Evolutionary conservation across 2,329 filamentous ascomycete genomes (phyloP).

Genomic region (Chrysosphaeria jannelii): DNA sequence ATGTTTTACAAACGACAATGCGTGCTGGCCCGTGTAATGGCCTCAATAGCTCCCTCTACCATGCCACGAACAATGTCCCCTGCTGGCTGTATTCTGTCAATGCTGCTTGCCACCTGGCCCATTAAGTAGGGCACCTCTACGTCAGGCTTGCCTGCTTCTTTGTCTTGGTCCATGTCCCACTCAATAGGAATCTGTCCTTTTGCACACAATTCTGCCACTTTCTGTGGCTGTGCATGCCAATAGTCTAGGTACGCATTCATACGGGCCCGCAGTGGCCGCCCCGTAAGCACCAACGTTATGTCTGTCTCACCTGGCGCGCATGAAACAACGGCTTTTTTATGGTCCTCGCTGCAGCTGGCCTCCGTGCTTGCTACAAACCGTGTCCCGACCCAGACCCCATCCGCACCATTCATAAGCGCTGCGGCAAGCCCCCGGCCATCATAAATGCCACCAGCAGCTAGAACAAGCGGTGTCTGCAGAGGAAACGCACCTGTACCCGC

Average conservation of each 20-base stretch:
- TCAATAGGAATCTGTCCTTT: slow-evolving; percentile 53
- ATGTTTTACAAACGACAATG: too few species aligned
- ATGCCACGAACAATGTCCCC: slow-evolving; percentile 69
- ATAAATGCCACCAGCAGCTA: slow-evolving; percentile 68
- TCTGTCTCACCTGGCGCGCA: slow-evolving; percentile 55
- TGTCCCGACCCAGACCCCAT: slow-evolving; percentile 82
- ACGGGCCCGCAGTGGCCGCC: slow-evolving; percentile 50
- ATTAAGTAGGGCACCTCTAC: slow-evolving; percentile 71
- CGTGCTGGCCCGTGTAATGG: too few species aligned
- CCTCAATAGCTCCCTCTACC: slow-evolving; percentile 52
- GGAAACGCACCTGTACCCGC: slow-evolving; percentile 1
- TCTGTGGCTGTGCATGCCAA: slow-evolving; percentile 51
- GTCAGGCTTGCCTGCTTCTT: slow-evolving; percentile 24
- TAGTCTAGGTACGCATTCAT: slow-evolving; percentile 56
- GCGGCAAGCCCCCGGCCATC: slow-evolving; percentile 58
- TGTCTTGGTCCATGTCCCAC: slow-evolving; percentile 36
- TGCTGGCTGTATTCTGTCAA: slow-evolving; percentile 52
- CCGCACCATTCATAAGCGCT: slow-evolving; percentile 62
- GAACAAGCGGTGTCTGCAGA: slow-evolving; percentile 30
- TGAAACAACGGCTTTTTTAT: slow-evolving; percentile 61
- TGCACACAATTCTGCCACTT: slow-evolving; percentile 46
- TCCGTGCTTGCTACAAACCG: slow-evolving; percentile 64
- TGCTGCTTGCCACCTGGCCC: slow-evolving; percentile 70
- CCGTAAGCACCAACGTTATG: slow-evolving; percentile 54
- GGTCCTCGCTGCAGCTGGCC: slow-evolving; percentile 49